Conservation (phyloP, 2,329 filamentous ascomycete genomes). For the Furcasterigmium sp. region DNA sequence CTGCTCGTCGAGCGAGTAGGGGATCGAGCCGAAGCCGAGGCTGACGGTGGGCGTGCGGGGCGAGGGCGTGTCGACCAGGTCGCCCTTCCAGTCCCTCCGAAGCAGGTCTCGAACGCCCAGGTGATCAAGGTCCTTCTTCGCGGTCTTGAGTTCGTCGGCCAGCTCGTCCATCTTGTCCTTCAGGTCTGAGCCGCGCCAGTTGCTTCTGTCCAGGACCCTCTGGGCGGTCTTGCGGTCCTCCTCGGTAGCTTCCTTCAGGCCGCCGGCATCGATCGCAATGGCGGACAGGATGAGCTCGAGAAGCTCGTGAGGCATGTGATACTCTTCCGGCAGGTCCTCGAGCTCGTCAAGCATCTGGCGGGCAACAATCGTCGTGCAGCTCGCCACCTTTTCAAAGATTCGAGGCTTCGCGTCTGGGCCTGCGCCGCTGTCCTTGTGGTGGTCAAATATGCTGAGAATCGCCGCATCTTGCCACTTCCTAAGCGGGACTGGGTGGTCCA, state of each 20-base stretch:
- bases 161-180: conserved; percentile 35
- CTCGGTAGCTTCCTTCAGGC: conserved; percentile 30
- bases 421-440: conserved; percentile 35
- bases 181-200: conserved; percentile 31
- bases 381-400: conserved; percentile 35
- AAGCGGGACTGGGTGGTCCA: conserved; percentile 35
- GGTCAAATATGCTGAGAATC: conserved; percentile 40
- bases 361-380: conserved; percentile 39
- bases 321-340: conserved; percentile 34
- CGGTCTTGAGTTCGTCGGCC: conserved; percentile 28
- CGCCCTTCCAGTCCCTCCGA: conserved; percentile 41
- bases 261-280: conserved; percentile 39
- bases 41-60: conserved; percentile 38
- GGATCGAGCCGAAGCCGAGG: conserved; percentile 38
- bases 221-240: conserved; percentile 30
- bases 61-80: conserved; percentile 38
- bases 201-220: conserved; percentile 33
- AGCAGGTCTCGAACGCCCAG: conserved; percentile 37
- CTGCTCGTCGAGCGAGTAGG: conserved; percentile 38
- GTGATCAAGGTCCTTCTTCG: conserved; percentile 35
- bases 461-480: conserved; percentile 35
- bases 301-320: conserved; percentile 41
- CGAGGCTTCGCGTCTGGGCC: conserved; percentile 34
- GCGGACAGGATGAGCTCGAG: conserved; percentile 40
- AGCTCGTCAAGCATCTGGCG: conserved; percentile 40